Evolutionary conservation across 2,329 filamentous ascomycete species (phyloP).

Genomic region (Fusarium sororula): DNA sequence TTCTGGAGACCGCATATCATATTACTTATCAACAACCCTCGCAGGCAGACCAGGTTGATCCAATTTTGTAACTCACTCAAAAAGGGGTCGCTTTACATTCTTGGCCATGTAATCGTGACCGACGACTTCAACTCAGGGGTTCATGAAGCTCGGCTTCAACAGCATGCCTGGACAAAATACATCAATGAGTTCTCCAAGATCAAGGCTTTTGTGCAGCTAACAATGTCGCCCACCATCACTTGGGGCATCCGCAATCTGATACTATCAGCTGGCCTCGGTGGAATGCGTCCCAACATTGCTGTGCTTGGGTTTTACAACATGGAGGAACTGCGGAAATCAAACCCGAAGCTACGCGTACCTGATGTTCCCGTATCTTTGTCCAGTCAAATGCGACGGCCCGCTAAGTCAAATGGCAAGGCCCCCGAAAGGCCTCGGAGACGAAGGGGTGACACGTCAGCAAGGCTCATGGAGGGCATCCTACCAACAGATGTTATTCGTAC

Average conservation of each 20-base stretch:
- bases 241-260: constrained; percentile 89
- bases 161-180: constrained; percentile 84
- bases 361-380: constrained; percentile 53
- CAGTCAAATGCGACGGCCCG: constrained; percentile 44
- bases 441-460: constrained; percentile 64
- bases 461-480: constrained; percentile 65
- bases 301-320: constrained; percentile 84
- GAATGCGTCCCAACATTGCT: constrained; percentile 90
- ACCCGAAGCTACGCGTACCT: constrained; percentile 65
- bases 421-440: constrained; percentile 50
- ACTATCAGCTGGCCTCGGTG: constrained; percentile 81
- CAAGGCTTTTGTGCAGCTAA: constrained; percentile 89
- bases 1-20: constrained; percentile 93
- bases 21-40: constrained; percentile 82
- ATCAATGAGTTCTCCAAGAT: constrained; percentile 84
- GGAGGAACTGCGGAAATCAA: constrained; percentile 73
- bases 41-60: constrained; percentile 83
- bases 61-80: constrained; percentile 93
- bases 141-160: constrained; percentile 82
- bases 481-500: constrained; percentile 76
- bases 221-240: constrained; percentile 82
- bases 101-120: constrained; percentile 88
- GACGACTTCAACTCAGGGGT: constrained; percentile 82
- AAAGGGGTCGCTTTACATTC: constrained; percentile 84
- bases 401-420: constrained; percentile 46